Percentiles rank a stretch among this genome's conserved stretches.
phyloP scores from a whole-genome alignment of 148 eudicot genomes.

The Arbutus unedo region DNA sequence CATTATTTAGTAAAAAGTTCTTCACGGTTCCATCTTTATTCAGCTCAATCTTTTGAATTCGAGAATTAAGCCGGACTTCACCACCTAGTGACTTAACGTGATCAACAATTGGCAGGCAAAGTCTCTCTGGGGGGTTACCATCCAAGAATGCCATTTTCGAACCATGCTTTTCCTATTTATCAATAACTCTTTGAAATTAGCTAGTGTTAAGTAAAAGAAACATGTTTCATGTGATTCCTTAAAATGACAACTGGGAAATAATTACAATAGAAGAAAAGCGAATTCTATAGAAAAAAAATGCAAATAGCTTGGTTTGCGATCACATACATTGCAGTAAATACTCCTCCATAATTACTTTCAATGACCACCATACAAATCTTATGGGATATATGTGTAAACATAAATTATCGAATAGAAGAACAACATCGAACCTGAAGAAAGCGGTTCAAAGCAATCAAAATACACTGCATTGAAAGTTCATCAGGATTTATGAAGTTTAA shows the following conservation, averaged over 20 bases:
- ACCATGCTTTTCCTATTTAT: constrained; percentile 89
- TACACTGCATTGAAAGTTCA: constrained; percentile 98
- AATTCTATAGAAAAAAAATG: not conserved
- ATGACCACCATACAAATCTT: not conserved
- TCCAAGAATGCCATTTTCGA: constrained; percentile 99
- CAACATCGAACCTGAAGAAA: constrained; percentile 71
- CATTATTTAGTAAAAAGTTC: constrained; percentile 61
- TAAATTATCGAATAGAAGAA: not conserved
- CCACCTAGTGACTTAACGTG: constrained; percentile 84
- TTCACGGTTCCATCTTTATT: constrained; percentile 70
- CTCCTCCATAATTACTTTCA: not conserved
- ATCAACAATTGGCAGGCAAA: constrained; percentile 90
- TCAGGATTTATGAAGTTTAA: constrained; percentile 96
- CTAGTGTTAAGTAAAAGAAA: constrained; percentile 1
- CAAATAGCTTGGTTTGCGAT: not conserved
- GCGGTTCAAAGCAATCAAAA: constrained; percentile 92
- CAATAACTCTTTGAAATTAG: constrained; percentile 8
- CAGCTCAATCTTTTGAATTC: constrained; percentile 75
- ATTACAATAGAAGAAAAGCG: not conserved
- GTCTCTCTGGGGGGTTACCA: constrained; percentile 98
- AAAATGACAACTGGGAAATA: not conserved
- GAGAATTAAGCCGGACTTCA: constrained; percentile 72
- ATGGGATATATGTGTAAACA: not conserved
- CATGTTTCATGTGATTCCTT: constrained; percentile 5
- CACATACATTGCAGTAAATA: not conserved